Base-by-base conservation (phyloP, 2,329 filamentous ascomycete genomes). In the Tetracladium maxilliforme region DNA sequence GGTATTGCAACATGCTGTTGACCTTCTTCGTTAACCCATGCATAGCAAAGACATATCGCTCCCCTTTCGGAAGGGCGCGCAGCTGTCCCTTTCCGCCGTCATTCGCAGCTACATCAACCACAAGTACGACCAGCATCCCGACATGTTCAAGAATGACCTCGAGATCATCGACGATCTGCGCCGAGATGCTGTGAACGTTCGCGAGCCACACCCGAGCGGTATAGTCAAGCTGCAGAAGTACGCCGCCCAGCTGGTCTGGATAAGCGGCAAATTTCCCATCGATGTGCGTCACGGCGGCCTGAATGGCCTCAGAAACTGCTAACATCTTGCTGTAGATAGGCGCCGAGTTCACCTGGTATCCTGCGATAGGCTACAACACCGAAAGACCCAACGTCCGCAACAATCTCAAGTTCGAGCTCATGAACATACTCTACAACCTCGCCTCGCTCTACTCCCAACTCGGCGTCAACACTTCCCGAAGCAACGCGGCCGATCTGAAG, bases 121-220 rank as follows among this genome's bases (percentile, higher is more conserved):
- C 51, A 94, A 95, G 64, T 95, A 95, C 75, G 87, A 95, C 52
- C 90, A 98, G 49, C 87, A 93, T 47, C 87, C 90, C 17, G 84
- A 94, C 51, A 92, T 93, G 77, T 98, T 98, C 52, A 70, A 72
- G 34, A 68, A 81, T 35, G 90, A 98, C 55, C 70, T 93, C 30
- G 73, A 86, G 44, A 68, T 78, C 36, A 84, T 98, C 42, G 84
- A 95, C 45, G 61, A 70, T 24, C 58, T 95, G 30, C 75, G 90
- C 5, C 68, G 69, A 33, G 81, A 92, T 47, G 90, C 90, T n/a
- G 64, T 93, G 28, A 82, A 84, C 48, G 78, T 90, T 3, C 70
- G 78, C 31, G 90, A 98, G 46, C 73, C 90, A 4, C 90, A 98
- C 45, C 59, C 69, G 5, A 92, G 78, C 45, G 87, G 87, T 13